Evolutionary conservation across 352 stramenopile species (phyloP), one percentile per base, ranked within the genome.

Genomic region (Blastocystis sp.): DNA sequence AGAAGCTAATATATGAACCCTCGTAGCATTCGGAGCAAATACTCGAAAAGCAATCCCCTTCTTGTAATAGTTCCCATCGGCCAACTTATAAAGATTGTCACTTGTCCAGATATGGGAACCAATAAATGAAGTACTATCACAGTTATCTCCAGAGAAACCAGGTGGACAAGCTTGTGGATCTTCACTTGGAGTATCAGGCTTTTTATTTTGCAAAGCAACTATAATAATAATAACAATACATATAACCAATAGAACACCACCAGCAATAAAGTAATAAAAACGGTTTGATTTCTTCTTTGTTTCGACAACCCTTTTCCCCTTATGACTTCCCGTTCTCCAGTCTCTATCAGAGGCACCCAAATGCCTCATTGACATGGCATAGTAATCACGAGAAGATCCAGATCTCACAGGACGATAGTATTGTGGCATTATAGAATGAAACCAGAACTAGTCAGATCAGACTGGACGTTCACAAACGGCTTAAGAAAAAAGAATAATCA

Each of bases 41-140:
- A 80, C 37, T 29, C 69, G 69, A 16, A 80, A 80, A 42, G 69
- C 69, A 27, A 80, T 80, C 14, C 69, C 69, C 42, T 58, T 57
- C 9, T n/a, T 37, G 37, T 80, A 80, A 19, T n/a, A 57, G 14
- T 59, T 32, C 42, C 69, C 69, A 35, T 80, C 69, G 12, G 37
- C n/a, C 29, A 80, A n/a, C 21, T 6, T 24, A 32, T 80, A 80
- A 16, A 63, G 46, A 24, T 24, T 35, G 27, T 59, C 69, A 37
- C 42, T n/a, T 9, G 69, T 65, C 69, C 69, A 80, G 21, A 58
- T 29, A 35, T 49, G 49, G 12, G 49, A n/a, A 12, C 69, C 69
- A 42, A 80, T 63, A 19, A 80, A 61, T 7, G 43, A 46, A 14
- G 46, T 63, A 32, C 49, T 80, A 16, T 80, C 39, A 29, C 69